phyloP scores from a whole-genome alignment of 2,329 filamentous ascomycete genomes.

The Calonectria hawksworthii region DNA sequence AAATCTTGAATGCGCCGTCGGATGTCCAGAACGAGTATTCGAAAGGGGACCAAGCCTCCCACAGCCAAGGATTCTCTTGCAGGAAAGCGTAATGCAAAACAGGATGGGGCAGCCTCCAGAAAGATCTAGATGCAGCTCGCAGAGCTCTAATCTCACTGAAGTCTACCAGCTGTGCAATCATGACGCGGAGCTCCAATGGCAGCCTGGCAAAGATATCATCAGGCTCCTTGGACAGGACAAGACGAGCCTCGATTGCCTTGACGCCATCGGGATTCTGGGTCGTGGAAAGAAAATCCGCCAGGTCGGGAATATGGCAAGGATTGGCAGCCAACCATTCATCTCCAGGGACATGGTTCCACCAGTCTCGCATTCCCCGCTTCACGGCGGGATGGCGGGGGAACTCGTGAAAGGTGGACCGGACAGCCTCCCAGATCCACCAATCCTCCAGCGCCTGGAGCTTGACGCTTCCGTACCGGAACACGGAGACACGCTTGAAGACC shows the following conservation, averaged over 20 bases:
- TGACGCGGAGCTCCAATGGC: background rate
- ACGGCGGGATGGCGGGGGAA: conserved; percentile 33
- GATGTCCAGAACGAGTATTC: background rate
- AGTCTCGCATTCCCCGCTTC: background rate
- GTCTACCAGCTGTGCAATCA: background rate
- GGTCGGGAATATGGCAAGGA: conserved; percentile 34
- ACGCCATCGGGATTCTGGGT: background rate
- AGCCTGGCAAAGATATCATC: background rate
- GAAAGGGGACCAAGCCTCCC: background rate
- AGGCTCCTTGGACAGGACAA: background rate
- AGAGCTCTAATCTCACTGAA: background rate
- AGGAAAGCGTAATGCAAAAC: background rate
- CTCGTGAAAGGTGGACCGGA: background rate
- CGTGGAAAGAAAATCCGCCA: conserved; percentile 18
- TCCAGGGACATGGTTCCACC: conserved; percentile 29
- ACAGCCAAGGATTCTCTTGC: background rate
- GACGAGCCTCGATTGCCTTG: background rate
- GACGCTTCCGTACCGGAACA: conserved; percentile 28
- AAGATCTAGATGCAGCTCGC: background rate
- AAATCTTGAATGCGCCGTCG: background rate
- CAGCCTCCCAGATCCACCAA: conserved; percentile 29
- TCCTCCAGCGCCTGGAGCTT: conserved; percentile 36
- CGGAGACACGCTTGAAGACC: conserved; percentile 45
- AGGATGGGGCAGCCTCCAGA: background rate
- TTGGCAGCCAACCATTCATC: conserved; percentile 40